Base-by-base conservation (phyloP, 495 filamentous ascomycete genomes). In the Tuber melanosporum region DNA sequence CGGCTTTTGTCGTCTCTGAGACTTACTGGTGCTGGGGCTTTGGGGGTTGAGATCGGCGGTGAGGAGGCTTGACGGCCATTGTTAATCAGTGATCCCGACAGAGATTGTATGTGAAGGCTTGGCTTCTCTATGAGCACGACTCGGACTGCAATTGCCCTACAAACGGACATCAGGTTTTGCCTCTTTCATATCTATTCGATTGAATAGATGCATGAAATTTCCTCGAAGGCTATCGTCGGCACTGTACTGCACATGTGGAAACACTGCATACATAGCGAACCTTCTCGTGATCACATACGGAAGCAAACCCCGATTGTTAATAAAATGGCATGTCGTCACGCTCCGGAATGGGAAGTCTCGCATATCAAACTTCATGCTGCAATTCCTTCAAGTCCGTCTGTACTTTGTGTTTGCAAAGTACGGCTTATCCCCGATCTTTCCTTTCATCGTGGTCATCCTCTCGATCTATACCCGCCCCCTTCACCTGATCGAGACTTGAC, bases 361-460 rank as follows among this genome's bases (percentile, higher is more conserved):
- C 76, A 74, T 77, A 39, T 66, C 72, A 74, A 77, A 82, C 81
- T 86, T 74, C 78, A 89, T 86, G 78, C 86, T 86, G 75, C 84
- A 86, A 75, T 87, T 52, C 57, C 81, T 82, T 82, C 80, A 82
- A 74, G 52, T 49, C 62, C 71, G 42, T 73, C 82, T 36, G 17
- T 72, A 49, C 52, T 78, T 77, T 66, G 66, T 57, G 44, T n/a
- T 39, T 44, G 73, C 22, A 73, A 43, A 73, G 70, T 47, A 46
- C 45, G 52, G 72, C 73, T 42, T 78, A 73, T 71, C 74, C 74
- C 74, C 73, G 74, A 70, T 74, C 43, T 36, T 39, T 77, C 70
- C 71, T 75, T 73, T 69, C 73, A 82, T 71, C n/a, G 80, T 72
- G 81, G 73, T 82, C 57, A 66, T 66, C 77, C 75, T 75, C 74